Evolutionary conservation across 495 filamentous ascomycete species (phyloP), one percentile per base, ranked within the genome.

Genomic region (Rhypophila decipiens): DNA sequence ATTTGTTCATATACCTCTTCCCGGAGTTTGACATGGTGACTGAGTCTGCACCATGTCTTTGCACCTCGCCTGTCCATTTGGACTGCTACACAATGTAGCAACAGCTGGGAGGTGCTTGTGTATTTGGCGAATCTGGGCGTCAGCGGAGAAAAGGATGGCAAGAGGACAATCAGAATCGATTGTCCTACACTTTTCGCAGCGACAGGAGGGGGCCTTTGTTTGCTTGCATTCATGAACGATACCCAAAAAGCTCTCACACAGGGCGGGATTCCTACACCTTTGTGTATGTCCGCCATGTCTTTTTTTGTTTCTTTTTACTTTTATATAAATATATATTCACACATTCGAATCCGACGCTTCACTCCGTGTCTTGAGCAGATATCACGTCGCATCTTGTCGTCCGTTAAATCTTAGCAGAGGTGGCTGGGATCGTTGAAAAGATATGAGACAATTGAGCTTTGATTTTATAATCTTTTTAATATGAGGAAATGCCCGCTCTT

Each of bases 141-240:
- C 27, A 31, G 27, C 7, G 13, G 27, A 13, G 11, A 44, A 44
- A 44, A 22, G 42, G 42, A 24, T 17, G 24, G 42, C 24, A 33
- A 31, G 13, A 29, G 42, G 15, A 19, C 31, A 27, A 11, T 18
- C 15, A 21, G 24, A 35, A 22, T 29, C 13, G 24, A 20, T 2
- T 11, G 21, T 24, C 21, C 21, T 42, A 3, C 15, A 15, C n/a
- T n/a, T 29, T 21, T 15, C 17, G n/a, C 13, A n/a, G 12, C 18
- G 27, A n/a, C 19, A 24, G 46, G 48, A 49, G 51, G 50, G 46
- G 44, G 51, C 42, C 46, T 50, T 38, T 58, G 54, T 57, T 39
- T 39, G 52, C 24, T n/a, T n/a, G n/a, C n/a, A 51, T 59, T 59
- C 55, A 56, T 41, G 55, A 61, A 50, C 59, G 61, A 65, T 65